Base-by-base conservation (phyloP, 257 asterid species). In the Penstemon newberryi region DNA sequence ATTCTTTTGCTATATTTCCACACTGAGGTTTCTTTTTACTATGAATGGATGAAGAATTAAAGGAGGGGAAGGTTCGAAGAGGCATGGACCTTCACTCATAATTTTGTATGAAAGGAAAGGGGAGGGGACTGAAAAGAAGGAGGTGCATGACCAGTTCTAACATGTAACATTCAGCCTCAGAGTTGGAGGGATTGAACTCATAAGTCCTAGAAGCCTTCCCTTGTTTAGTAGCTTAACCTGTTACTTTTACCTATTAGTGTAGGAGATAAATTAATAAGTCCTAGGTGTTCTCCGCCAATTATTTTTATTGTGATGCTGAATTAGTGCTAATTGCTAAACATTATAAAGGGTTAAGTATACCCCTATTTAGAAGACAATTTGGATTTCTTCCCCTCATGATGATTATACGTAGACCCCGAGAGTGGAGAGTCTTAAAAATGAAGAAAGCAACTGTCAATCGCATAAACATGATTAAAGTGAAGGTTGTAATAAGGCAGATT, bases 11-110 rank as follows among this genome's bases (percentile, higher is more conserved):
- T 51, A 41, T 50, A 25, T 33, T 62, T 56, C 2, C 3, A 63
- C 69, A 25, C 11, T 57, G 37, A 37, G 66, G 58, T 65, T 53
- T 52, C 66, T 18, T 70, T 66, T 44, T 52, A 51, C 43, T 64
- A 36, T 39, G 52, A 49, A 18, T 64, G 47, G 7, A 7, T 8
- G 37, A 37, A 41, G 44, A 66, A 37, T 38, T 40, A 60, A 19
- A 13, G 41, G 54, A 13, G 10, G 40, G 51, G 10, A 13, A 4
- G 13, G 1, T 15, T 52, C 45, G 38, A 49, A 25, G 68, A 44
- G 36, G n/a, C 37, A 39, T 47, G 60, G 7, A 39, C 5, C 38
- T 49, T 38, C 60, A 65, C 19, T 45, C 47, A 6, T 64, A 64
- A 11, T 41, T 49, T 41, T 53, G 11, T 40, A 66, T 51, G 40